Base-by-base conservation (phyloP, 805 yeast species). In the Metschnikowia lochheadii region DNA sequence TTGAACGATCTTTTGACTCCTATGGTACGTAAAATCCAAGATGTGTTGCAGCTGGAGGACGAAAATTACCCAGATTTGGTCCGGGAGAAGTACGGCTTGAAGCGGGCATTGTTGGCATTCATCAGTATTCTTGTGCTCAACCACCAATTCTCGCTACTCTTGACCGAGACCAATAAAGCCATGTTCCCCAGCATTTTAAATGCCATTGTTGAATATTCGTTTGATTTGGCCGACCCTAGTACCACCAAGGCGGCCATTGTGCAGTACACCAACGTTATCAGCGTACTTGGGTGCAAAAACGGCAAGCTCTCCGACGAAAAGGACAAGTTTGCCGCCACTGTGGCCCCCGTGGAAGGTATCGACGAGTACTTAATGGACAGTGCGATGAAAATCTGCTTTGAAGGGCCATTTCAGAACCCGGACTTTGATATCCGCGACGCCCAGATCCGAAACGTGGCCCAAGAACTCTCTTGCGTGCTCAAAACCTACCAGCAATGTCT, bases 1-100 rank as follows among this genome's bases (percentile, higher is more conserved):
- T 73, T 92, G 55, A 82, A 86, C 60, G 83, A 84, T 49, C 71
- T 94, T 52, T 65, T 89, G 51, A 72, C 87, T 0, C 96, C 97
- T n/a, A 75, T 91, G 45, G 70, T 87, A 29, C 73, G 75, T 47
- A 87, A 87, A 60, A 76, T 87, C 7, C 81, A 83, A 58, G 72
- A 68, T 31, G 72, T 76, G 51, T 65, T 86, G 52, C 68, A 72
- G 46, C 68, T 62, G 11, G 61, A 60, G 35, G 58, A 60, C n/a
- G 75, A 66, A 63, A 65, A 61, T 57, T 67, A 58, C 45, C 85
- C 91, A 0, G 89, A 88, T 61, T 72, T 84, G 40, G 58, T 77
- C 64, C 74, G 89, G 53, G 92, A 86, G 48, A 82, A 82, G 60
- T 69, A 80, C 45, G 76, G 78, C 40, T 72, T 92, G 62, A 86